These are phyloP conservation scores for Solanum ossicruentum DNA, from an alignment of 257 asterid species.

Conservation along the genomic window DNA sequence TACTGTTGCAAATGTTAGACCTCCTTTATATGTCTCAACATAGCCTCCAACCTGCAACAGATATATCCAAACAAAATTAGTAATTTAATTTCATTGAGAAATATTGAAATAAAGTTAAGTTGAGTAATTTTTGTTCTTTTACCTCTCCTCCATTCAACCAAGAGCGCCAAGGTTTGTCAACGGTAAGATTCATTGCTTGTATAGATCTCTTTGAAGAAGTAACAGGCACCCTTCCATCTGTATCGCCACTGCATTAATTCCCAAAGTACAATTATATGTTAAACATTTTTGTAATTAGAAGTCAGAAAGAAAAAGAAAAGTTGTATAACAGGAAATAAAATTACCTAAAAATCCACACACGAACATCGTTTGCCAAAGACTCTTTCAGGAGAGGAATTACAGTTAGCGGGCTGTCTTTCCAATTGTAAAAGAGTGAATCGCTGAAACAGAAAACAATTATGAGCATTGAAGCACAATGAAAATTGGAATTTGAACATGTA, in stretches of 20 bases:
- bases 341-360: slow-evolving; percentile 10
- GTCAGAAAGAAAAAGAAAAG: not conserved
- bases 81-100: not conserved
- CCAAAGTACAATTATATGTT: not conserved
- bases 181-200: not conserved
- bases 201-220: slow-evolving; percentile 8
- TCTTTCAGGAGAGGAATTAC: slow-evolving; percentile 8
- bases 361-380: slow-evolving; percentile 1
- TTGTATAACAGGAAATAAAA: not conserved
- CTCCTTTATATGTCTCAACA: not conserved
- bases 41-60: not conserved
- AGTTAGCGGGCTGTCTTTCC: not conserved
- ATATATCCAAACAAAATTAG: not conserved
- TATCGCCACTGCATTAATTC: not conserved
- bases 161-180: not conserved
- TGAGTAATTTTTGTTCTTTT: not conserved
- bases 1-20: not conserved
- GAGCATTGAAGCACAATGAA: not conserved
- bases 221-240: slow-evolving; percentile 10
- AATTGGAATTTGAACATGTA: not conserved
- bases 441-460: not conserved
- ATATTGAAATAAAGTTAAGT: not conserved
- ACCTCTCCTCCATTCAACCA: slow-evolving; percentile 7
- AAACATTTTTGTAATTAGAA: not conserved
- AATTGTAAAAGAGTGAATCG: not conserved